These are phyloP conservation scores for Nitzschia inconspicua DNA, from an alignment of 108 stramenopile genomes.

Conservation along the genomic window DNA sequence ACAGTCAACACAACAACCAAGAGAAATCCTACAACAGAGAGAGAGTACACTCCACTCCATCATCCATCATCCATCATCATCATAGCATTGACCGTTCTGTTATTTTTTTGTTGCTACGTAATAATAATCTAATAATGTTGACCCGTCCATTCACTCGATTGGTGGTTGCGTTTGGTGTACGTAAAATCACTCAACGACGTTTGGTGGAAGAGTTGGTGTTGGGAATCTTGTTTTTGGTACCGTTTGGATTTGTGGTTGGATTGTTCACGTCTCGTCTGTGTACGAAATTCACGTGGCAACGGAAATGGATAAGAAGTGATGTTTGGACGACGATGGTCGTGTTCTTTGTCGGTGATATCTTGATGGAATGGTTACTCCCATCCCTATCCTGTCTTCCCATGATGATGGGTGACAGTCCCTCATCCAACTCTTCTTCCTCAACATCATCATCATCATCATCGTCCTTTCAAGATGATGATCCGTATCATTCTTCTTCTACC, in stretches of 20 bases:
- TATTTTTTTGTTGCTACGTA: constrained; percentile 6
- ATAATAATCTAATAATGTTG: constrained; percentile 18
- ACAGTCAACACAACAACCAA: too few relatives aligned
- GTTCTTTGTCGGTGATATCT: constrained; percentile 31
- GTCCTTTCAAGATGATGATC: neutral
- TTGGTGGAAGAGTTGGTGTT: constrained; percentile 30
- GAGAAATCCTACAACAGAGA: too few relatives aligned
- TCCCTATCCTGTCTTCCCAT: constrained; percentile 38
- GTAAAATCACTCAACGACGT: constrained; percentile 24
- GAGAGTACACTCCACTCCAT: too few relatives aligned
- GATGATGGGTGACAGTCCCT: constrained; percentile 3
- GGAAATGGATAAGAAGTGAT: constrained; percentile 16
- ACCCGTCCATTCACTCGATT: constrained; percentile 30
- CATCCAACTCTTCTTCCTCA: neutral
- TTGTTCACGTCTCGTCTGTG: constrained; percentile 28
- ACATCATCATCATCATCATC: neutral
- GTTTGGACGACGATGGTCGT: constrained; percentile 37
- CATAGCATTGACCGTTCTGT: too few relatives aligned
- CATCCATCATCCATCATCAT: too few relatives aligned
- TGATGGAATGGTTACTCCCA: constrained; percentile 40
- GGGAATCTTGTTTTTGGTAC: constrained; percentile 27
- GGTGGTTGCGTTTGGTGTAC: constrained; percentile 35
- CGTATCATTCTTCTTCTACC: neutral
- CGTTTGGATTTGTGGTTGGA: constrained; percentile 26
- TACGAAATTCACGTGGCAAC: constrained; percentile 22